These are phyloP conservation scores for Ceratocystis destructans DNA, from an alignment of 2,329 filamentous ascomycete species.

Conservation along the genomic window DNA sequence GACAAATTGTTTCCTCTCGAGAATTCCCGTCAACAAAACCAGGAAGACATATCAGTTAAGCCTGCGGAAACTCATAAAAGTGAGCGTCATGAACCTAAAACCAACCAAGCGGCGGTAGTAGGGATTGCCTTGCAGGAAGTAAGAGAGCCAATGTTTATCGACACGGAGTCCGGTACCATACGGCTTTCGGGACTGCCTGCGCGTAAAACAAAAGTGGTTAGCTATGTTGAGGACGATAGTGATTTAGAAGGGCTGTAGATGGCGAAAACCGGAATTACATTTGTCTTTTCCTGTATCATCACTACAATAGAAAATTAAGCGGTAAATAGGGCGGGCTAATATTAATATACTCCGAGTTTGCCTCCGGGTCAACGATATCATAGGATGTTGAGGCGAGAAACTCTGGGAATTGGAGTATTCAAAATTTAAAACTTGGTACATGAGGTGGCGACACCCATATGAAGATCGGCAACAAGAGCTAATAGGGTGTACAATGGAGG, in stretches of 20 bases:
- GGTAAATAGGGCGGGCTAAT: neutral
- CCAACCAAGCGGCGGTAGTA: neutral
- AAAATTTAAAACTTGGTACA: conserved; percentile 18
- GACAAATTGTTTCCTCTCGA: conserved; percentile 36
- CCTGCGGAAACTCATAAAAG: too few species aligned
- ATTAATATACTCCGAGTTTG: too few species aligned
- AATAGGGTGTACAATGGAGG: neutral
- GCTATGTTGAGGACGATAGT: conserved; percentile 28
- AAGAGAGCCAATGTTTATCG: neutral
- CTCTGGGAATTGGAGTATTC: conserved; percentile 14
- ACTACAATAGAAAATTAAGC: neutral
- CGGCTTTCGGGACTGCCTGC: conserved; percentile 16
- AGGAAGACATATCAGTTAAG: neutral
- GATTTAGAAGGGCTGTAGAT: conserved; percentile 21
- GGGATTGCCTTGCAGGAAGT: neutral
- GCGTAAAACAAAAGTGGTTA: conserved; percentile 22
- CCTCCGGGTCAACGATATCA: too few species aligned
- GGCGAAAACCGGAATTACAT: neutral
- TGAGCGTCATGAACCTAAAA: neutral
- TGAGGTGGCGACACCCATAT: neutral
- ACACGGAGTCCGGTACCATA: neutral
- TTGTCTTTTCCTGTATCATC: neutral
- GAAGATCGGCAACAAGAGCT: neutral
- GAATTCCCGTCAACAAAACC: conserved; percentile 6
- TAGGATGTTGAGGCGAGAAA: too few species aligned